A percentile compares a stretch with the other conserved stretches of the same genome.
Conservation (phyloP, 2,329 filamentous ascomycete species). For the Apiospora phragmitis region DNA sequence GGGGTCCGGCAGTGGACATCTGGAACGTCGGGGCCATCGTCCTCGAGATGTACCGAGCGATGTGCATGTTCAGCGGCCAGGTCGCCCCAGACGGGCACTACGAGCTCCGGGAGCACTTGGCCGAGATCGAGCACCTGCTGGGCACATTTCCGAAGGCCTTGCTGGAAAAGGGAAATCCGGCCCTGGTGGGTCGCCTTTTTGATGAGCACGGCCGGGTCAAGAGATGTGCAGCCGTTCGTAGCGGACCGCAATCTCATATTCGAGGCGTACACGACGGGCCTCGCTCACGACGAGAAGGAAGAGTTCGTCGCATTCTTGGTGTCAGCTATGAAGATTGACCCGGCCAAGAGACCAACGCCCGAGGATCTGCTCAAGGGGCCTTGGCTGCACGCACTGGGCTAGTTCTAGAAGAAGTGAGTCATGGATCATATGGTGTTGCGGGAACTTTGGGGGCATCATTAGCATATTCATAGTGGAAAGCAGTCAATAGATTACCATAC, state of each 20-base stretch:
- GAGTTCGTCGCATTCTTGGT: not conserved
- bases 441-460: too few relatives aligned
- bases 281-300: not conserved
- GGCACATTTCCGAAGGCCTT: slow-evolving; percentile 21
- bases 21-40: slow-evolving; percentile 27
- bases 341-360: not conserved
- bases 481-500: too few relatives aligned
- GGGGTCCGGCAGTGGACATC: slow-evolving; percentile 21
- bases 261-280: not conserved
- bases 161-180: slow-evolving; percentile 17
- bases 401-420: not conserved
- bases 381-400: not conserved
- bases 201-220: not conserved
- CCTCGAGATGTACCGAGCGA: slow-evolving; percentile 18
- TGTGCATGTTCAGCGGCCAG: slow-evolving; percentile 21
- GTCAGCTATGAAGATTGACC: not conserved
- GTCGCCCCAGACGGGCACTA: slow-evolving; percentile 11
- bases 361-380: not conserved
- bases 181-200: slow-evolving; percentile 1
- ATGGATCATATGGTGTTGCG: too few relatives aligned
- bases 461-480: too few relatives aligned
- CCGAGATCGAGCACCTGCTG: slow-evolving; percentile 21
- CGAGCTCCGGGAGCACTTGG: slow-evolving; percentile 13
- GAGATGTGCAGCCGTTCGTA: not conserved
- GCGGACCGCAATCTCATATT: not conserved